Evolutionary conservation across 306 rosid species (phyloP), one percentile per base, ranked within the genome.

Genomic region (Sicyos baderoa): DNA sequence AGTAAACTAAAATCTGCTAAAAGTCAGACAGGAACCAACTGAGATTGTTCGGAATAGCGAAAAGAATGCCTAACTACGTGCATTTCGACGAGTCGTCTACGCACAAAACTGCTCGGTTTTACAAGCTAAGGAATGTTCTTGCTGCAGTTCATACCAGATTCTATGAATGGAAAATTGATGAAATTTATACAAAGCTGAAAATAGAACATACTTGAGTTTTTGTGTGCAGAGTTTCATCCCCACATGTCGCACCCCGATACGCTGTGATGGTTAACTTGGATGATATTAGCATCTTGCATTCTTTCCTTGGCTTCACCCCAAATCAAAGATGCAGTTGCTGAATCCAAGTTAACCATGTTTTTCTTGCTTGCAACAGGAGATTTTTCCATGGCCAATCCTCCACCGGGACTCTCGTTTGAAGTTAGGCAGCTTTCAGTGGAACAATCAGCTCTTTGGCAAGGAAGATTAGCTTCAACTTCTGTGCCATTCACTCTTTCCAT

Each of bases 391-490:
- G 83, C 52, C 77, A 86, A 81, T 67, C 96, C 96, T 23, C 1
- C 42, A 35, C 86, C 95, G 0, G 91, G 80, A 73, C 89, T 90
- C 75, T 88, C 97, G 18, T 90, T 96, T 4, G 97, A 89, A 18
- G 99, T 93, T 79, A 89, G 88, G 81, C 91, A 88, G 82, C 97
- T 93, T 81, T 93, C 98, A 0, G 97, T 89, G 50, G 98, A 93
- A 77, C 98, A 88, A 79, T 93, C 98, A 37, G 94, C 91, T 77
- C 89, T 82, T 74, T 83, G 90, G 56, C 80, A 74, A 27, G 70
- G 89, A 42, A 88, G 75, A 44, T 80, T 75, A 1, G 70, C 86
- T 0, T 82, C 78, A 54, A 80, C 94, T 68, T 84, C 91, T 0
- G 72, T 80, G 52, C 79, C 84, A 11, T 75, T 78, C 68, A 83